Evolutionary conservation across 2,329 filamentous ascomycete species (phyloP).

Genomic region (Didymella keratinophila): DNA sequence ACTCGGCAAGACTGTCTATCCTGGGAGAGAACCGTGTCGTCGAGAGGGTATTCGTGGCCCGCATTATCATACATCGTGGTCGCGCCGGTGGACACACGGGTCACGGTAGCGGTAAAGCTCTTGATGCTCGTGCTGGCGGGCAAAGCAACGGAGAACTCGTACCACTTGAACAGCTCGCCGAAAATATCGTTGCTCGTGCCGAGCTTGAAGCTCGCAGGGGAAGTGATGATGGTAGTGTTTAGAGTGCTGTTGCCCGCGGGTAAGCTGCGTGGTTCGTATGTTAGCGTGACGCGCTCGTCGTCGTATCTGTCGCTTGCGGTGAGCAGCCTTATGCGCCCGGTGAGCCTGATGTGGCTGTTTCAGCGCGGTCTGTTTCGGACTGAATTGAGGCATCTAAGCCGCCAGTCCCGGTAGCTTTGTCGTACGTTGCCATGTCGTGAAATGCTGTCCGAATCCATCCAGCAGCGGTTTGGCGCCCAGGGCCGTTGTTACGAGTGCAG

Average conservation of each 20-base stretch:
- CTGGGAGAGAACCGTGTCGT: slow-evolving; percentile 14
- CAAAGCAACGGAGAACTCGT: slow-evolving; percentile 14
- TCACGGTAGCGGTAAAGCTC: slow-evolving; percentile 12
- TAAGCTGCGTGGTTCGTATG: slow-evolving; percentile 4
- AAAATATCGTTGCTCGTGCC: slow-evolving; percentile 9
- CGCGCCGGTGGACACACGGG: slow-evolving; percentile 9
- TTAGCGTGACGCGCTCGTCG: slow-evolving; percentile 12
- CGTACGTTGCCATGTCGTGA: slow-evolving; percentile 46
- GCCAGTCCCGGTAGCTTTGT: slow-evolving; percentile 39
- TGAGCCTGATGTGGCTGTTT: slow-evolving; percentile 31
- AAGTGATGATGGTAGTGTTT: slow-evolving; percentile 6
- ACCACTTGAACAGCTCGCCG: slow-evolving; percentile 16
- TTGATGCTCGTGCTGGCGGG: slow-evolving; percentile 9
- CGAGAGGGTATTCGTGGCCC: slow-evolving; percentile 8
- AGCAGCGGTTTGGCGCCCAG: slow-evolving; percentile 35
- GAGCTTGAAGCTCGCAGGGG: slow-evolving; percentile 1
- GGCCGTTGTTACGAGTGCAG: slow-evolving; percentile 26
- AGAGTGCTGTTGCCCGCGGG: slow-evolving; percentile 9
- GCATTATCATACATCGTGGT: slow-evolving; percentile 11
- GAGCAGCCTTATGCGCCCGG: slow-evolving; percentile 30
- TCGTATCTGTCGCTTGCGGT: slow-evolving; percentile 6
- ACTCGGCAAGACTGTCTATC: slow-evolving; percentile 13
- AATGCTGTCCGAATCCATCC: slow-evolving; percentile 48
- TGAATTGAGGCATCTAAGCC: slow-evolving; percentile 49
- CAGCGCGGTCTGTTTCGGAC: slow-evolving; percentile 40